Conservation (phyloP, 208 protist genomes). For the Trypanosoma boissoni region DNA sequence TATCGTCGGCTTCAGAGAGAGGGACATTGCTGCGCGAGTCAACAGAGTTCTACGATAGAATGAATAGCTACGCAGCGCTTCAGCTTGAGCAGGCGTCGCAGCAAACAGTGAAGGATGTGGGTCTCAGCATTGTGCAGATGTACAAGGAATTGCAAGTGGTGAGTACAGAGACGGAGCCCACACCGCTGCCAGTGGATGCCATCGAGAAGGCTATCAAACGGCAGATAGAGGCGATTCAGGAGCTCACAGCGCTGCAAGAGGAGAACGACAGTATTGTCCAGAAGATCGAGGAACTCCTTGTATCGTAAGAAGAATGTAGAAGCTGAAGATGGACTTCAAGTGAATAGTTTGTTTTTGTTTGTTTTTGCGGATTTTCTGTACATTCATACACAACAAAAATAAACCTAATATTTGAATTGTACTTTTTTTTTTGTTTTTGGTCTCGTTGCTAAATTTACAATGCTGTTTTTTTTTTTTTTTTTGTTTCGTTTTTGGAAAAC, state of each 20-base stretch:
- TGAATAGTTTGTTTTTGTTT: conserved; percentile 8
- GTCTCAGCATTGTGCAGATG: conserved; percentile 72
- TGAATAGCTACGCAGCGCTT: conserved; percentile 52
- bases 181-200: conserved; percentile 51
- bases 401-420: not conserved
- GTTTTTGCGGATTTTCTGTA: not conserved
- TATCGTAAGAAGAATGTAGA: conserved; percentile 17
- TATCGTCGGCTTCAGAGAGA: conserved; percentile 12
- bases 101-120: conserved; percentile 31
- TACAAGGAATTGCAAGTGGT: conserved; percentile 63
- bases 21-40: conserved; percentile 12
- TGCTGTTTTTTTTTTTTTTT: not conserved
- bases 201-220: conserved; percentile 77
- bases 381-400: not conserved
- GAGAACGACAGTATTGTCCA: conserved; percentile 68
- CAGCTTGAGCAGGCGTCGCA: conserved; percentile 37
- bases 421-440: conserved; percentile 2
- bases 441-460: not conserved
- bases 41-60: conserved; percentile 48
- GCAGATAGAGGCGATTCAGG: conserved; percentile 67
- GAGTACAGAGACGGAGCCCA: conserved; percentile 39
- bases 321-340: not conserved
- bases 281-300: conserved; percentile 47
- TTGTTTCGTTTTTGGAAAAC: too few relatives aligned
- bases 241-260: conserved; percentile 44